Base-by-base conservation (phyloP, 2,329 filamentous ascomycete species). In the Colletotrichum sp. region DNA sequence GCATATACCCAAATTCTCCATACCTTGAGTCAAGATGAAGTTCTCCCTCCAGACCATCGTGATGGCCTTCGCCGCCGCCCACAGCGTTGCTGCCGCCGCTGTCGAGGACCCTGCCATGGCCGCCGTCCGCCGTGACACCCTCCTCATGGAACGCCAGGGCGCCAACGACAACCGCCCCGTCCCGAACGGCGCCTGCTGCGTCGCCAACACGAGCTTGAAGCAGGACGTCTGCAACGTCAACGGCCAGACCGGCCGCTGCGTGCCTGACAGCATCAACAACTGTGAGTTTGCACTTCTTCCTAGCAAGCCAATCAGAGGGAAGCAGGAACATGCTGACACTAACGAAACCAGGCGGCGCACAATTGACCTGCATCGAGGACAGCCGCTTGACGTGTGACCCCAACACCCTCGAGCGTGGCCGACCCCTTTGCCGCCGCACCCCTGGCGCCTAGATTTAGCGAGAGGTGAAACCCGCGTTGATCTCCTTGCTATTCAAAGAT, bases 161-260 rank as follows among this genome's bases (percentile, higher is more conserved):
- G 79, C 64, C 66, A 85, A 85, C 79, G 79, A 69, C 57, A 80
- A 81, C 79, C 81, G 84, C 19, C 83, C 83, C 16, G 81, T 84
- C 15, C 82, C 84, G 34, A 79, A 60, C 34, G 84, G 84, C 48
- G 77, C 77, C 39, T 85, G 84, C 81, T 85, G 84, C 77, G 80
- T 84, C 19, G 80, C 82, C 75, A 81, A 81, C 76, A 83, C 80
- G 6, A 82, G 75, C 74, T 76, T 84, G 59, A 85, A 85, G 82
- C 82, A 85, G 78, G 84, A 85, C 76, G 76, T 82, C 67, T 85
- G 84, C 81, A 79, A 63, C 27, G 79, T 81, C 71, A 82, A 83
- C 76, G 83, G 83, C 71, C 76, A 81, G 76, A 55, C 74, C 11
- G 84, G 84, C 25, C 81, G 81, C 44, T 85, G 84, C 75, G 82